Evolutionary conservation across 108 stramenopile genomes (phyloP).

Genomic region (Cyclostephanos invisitatus): DNA sequence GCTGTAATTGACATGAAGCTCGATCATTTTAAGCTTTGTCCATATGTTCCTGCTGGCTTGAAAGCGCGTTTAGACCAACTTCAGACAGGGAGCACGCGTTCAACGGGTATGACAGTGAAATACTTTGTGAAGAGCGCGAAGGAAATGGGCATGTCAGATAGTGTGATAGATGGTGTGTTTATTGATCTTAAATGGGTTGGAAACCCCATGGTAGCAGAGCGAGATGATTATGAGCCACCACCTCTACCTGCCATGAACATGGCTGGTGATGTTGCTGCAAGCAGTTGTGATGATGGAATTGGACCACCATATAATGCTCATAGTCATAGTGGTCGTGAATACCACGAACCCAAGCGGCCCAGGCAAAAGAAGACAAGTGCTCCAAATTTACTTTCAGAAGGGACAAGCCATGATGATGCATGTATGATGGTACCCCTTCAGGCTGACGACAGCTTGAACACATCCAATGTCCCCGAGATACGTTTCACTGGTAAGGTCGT

Average conservation of each 20-base stretch:
- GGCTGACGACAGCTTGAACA: not conserved
- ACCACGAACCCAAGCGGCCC: not conserved
- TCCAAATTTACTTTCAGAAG: not conserved
- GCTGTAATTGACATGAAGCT: constrained; percentile 94
- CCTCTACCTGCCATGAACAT: not conserved
- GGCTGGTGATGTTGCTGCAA: not conserved
- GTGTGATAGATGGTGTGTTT: constrained; percentile 60
- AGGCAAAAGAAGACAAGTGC: not conserved
- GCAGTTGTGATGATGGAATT: not conserved
- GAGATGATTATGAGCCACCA: not conserved
- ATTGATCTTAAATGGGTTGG: constrained; percentile 50
- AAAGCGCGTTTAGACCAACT: constrained; percentile 71
- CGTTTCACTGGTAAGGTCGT: constrained; percentile 63
- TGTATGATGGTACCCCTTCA: not conserved
- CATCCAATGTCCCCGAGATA: constrained; percentile 2
- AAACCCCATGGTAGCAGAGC: not conserved
- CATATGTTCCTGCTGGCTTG: constrained; percentile 71
- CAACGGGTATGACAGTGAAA: constrained; percentile 90
- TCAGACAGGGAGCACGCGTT: constrained; percentile 72
- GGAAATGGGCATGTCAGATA: constrained; percentile 82
- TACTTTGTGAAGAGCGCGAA: constrained; percentile 84
- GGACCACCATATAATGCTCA: not conserved
- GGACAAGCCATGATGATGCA: not conserved
- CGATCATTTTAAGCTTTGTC: constrained; percentile 84
- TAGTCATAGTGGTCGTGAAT: not conserved